Evolutionary conservation across 768 basidiomycete species (phyloP).

Genomic region (Hygrophoropsis aurantiaca): DNA sequence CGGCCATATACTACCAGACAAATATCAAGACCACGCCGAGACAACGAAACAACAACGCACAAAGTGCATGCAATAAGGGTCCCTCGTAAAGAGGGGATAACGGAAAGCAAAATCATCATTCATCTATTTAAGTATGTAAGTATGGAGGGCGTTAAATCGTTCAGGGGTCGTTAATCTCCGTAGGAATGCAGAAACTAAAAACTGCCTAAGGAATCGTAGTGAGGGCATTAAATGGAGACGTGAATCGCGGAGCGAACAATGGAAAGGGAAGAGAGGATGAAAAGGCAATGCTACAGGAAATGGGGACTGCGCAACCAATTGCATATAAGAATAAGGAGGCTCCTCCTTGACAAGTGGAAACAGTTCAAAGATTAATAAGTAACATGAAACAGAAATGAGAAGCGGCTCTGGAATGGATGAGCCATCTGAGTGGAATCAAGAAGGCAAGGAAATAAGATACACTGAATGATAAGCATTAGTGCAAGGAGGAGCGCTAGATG

Average conservation of each 20-base stretch:
- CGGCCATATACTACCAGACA: not conserved
- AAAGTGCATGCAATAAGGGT: not conserved
- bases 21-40: not conserved
- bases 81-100: conserved; percentile 1
- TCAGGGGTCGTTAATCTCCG: conserved; percentile 17
- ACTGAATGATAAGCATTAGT: conserved; percentile 25
- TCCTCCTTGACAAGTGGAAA: conserved; percentile 34
- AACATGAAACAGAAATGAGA: conserved; percentile 14
- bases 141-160: conserved; percentile 10
- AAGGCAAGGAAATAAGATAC: conserved; percentile 31
- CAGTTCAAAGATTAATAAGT: conserved; percentile 37
- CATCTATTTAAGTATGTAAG: conserved; percentile 20
- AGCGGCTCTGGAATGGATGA: conserved; percentile 33
- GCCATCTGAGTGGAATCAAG: conserved; percentile 20
- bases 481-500: conserved; percentile 28
- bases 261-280: conserved; percentile 26
- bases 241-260: conserved; percentile 19
- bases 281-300: conserved; percentile 36
- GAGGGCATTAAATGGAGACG: conserved; percentile 16
- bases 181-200: conserved; percentile 32
- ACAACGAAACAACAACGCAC: too few species aligned
- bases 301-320: conserved; percentile 27
- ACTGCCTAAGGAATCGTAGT: conserved; percentile 20
- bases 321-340: conserved; percentile 25
- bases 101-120: conserved; percentile 25